A percentile compares a stretch with the other conserved stretches of the same genome.
phyloP scores from a whole-genome alignment of 2,329 filamentous ascomycete genomes.

The Xylaria sp. region DNA sequence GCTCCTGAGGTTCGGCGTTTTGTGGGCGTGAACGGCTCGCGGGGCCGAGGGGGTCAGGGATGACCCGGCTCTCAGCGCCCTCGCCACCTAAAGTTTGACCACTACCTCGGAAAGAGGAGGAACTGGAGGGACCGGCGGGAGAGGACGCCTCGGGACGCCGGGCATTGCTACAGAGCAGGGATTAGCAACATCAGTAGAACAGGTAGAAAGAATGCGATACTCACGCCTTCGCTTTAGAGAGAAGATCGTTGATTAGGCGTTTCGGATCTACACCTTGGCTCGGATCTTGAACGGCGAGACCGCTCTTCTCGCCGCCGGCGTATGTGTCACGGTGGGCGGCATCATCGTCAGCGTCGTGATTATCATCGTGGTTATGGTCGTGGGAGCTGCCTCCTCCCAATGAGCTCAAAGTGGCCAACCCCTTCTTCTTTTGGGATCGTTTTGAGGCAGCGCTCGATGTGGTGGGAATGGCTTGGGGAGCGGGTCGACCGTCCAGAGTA shows the following conservation, averaged over 20 bases:
- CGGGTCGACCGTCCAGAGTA: conserved; percentile 71
- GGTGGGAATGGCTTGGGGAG: conserved; percentile 54
- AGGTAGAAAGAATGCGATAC: conserved; percentile 32
- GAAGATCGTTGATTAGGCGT: conserved; percentile 70
- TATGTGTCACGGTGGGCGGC: conserved; percentile 77
- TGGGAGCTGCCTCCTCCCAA: conserved; percentile 60
- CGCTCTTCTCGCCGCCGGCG: conserved; percentile 86
- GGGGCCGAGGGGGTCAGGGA: conserved; percentile 68
- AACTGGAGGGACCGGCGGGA: conserved; percentile 61
- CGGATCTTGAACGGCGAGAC: conserved; percentile 73
- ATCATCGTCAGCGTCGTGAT: conserved; percentile 59
- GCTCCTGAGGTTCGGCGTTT: conserved; percentile 64
- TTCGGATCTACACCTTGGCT: conserved; percentile 60
- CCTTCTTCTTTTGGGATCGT: conserved; percentile 64
- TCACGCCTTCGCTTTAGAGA: conserved; percentile 71
- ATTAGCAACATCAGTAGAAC: conserved; percentile 28
- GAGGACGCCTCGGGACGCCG: conserved; percentile 62
- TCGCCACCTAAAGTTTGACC: conserved; percentile 84
- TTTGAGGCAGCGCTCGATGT: conserved; percentile 50
- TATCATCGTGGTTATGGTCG: conserved; percentile 68
- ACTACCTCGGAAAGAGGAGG: conserved; percentile 71
- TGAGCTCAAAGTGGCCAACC: conserved; percentile 69
- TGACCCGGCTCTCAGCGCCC: conserved; percentile 73
- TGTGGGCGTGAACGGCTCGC: conserved; percentile 46
- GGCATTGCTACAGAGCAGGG: conserved; percentile 62